These are phyloP conservation scores for Aspergillus sp. DNA, from an alignment of 2,329 filamentous ascomycete genomes.

Conservation along the genomic window DNA sequence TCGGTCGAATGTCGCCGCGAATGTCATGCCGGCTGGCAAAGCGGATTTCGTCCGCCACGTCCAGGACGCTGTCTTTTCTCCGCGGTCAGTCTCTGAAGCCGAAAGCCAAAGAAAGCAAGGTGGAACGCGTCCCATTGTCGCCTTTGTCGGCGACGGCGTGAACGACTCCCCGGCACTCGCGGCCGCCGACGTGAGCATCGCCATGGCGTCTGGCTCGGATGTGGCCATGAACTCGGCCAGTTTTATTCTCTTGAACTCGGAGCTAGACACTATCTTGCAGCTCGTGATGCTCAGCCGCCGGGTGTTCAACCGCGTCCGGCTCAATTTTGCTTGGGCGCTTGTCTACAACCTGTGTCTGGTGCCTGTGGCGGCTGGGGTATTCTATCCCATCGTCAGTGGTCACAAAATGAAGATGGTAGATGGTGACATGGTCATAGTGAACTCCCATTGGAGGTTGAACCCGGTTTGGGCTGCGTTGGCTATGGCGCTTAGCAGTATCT, in stretches of 20 bases:
- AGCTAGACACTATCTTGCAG: conserved; percentile 68
- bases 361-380: conserved; percentile 75
- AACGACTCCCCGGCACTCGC: conserved; percentile 82
- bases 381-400: conserved; percentile 61
- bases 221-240: conserved; percentile 79
- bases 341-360: conserved; percentile 78
- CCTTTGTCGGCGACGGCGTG: conserved; percentile 84
- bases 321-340: conserved; percentile 84
- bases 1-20: conserved; percentile 73
- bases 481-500: conserved; percentile 90
- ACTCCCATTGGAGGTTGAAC: conserved; percentile 46
- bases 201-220: conserved; percentile 76
- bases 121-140: conserved; percentile 57
- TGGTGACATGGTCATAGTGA: conserved; percentile 32
- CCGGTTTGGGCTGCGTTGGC: conserved; percentile 79
- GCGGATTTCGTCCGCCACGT: conserved; percentile 42
- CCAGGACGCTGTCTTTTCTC: conserved; percentile 24
- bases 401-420: conserved; percentile 32
- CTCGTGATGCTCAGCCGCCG: conserved; percentile 68
- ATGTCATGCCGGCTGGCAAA: conserved; percentile 82
- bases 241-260: conserved; percentile 74
- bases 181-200: conserved; percentile 78
- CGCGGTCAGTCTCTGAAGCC: conserved; percentile 2
- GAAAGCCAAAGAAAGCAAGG: conserved; percentile 11
- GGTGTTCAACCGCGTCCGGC: conserved; percentile 74